A percentile compares a stretch with the other conserved stretches of the same genome.
These are phyloP conservation scores for Kickxella alabastrina DNA, from an alignment of 192 early-diverging fungal genomes.

Conservation along the genomic window DNA sequence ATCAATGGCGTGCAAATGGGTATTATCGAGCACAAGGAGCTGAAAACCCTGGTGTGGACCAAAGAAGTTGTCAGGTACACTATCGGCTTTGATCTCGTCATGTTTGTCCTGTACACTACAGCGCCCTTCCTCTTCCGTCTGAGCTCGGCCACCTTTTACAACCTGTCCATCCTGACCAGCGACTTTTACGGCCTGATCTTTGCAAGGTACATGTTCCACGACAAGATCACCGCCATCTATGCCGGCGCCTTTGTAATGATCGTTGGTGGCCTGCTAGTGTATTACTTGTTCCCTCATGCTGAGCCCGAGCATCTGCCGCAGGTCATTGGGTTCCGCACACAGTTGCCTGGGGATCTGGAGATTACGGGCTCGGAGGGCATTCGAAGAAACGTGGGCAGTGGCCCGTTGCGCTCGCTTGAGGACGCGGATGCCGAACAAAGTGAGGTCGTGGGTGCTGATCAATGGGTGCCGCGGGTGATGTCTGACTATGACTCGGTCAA, in stretches of 20 bases:
- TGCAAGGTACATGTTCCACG: conserved; percentile 65
- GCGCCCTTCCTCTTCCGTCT: conserved; percentile 69
- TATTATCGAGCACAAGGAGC: conserved; percentile 60
- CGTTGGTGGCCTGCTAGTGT: conserved; percentile 63
- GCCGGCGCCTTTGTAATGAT: conserved; percentile 65
- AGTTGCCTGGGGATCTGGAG: conserved; percentile 30
- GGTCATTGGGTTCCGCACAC: conserved; percentile 38
- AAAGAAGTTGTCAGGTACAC: conserved; percentile 57
- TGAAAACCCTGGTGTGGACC: conserved; percentile 53
- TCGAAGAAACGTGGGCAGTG: background rate
- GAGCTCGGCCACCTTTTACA: conserved; percentile 72
- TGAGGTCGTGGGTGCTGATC: too few species aligned
- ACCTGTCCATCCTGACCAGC: conserved; percentile 70
- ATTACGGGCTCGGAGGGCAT: conserved; percentile 7
- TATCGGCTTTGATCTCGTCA: conserved; percentile 60
- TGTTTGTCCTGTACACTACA: conserved; percentile 69
- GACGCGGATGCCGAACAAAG: too few species aligned
- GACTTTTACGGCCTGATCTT: conserved; percentile 79
- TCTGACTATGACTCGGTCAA: background rate
- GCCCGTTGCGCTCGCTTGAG: too few species aligned
- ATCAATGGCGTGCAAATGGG: conserved; percentile 71
- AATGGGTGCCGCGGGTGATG: too few species aligned
- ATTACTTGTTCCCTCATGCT: conserved; percentile 60
- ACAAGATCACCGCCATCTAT: conserved; percentile 59
- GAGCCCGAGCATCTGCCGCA: conserved; percentile 48